Conservation (phyloP, 306 rosid species). For the Lithocarpus polystachyus region DNA sequence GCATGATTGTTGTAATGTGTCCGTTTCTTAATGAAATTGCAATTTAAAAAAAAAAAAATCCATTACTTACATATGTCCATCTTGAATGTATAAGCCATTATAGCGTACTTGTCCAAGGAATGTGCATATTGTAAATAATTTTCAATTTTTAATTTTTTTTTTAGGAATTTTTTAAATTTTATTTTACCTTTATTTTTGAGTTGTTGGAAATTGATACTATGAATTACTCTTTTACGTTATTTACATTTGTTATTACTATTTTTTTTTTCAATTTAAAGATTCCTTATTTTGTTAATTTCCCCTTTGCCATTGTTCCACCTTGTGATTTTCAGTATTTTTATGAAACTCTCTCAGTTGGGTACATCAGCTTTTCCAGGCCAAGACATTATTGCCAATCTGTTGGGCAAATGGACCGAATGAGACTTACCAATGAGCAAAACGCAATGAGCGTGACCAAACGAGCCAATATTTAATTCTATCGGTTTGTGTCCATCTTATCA, state of each 20-base stretch:
- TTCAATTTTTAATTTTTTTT: too few species aligned
- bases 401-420: slow-evolving; percentile 35
- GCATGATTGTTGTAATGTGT: too few species aligned
- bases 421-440: slow-evolving; percentile 59
- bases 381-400: slow-evolving; percentile 12
- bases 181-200: not conserved
- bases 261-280: not conserved
- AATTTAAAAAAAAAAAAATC: too few species aligned
- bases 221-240: not conserved
- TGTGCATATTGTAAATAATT: not conserved
- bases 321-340: too few species aligned
- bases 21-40: too few species aligned
- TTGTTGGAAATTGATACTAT: not conserved
- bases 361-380: too few species aligned
- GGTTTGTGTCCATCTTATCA: not conserved
- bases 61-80: too few species aligned
- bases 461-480: not conserved
- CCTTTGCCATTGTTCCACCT: not conserved
- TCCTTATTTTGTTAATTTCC: not conserved
- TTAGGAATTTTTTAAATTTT: too few species aligned
- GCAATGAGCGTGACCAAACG: slow-evolving; percentile 60
- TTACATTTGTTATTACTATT: not conserved
- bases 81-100: too few species aligned
- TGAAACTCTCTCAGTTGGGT: too few species aligned
- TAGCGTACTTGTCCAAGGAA: not conserved